Conservation (phyloP, 1,284 basidiomycete species). For the Sparassis latifolia region DNA sequence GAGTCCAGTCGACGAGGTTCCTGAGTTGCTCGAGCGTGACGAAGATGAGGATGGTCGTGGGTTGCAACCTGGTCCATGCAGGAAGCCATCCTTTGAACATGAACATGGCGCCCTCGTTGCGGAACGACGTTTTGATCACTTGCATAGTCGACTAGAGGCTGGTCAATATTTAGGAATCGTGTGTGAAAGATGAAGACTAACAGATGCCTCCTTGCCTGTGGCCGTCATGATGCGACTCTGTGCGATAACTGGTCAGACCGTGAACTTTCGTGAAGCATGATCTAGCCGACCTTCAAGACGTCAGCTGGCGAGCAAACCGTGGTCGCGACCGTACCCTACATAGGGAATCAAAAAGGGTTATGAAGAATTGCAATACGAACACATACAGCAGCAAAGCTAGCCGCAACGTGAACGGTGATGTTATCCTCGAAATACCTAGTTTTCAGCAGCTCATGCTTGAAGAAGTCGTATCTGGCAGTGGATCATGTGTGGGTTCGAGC, state of each 20-base stretch:
- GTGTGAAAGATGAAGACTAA: conserved; percentile 27
- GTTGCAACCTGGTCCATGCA: conserved; percentile 80
- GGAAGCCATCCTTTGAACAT: conserved; percentile 92
- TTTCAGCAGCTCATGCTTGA: conserved; percentile 76
- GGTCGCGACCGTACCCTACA: conserved; percentile 82
- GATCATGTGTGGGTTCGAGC: neutral
- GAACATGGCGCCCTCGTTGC: conserved; percentile 80
- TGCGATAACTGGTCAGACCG: neutral
- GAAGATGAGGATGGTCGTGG: conserved; percentile 82
- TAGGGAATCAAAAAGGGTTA: neutral
- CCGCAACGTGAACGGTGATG: conserved; percentile 75
- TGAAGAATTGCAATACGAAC: neutral
- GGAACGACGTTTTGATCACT: conserved; percentile 68
- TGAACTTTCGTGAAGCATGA: neutral
- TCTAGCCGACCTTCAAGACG: conserved; percentile 65
- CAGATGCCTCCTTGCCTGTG: conserved; percentile 69
- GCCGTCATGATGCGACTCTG: conserved; percentile 87
- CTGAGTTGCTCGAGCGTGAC: conserved; percentile 76
- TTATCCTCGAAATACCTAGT: conserved; percentile 73
- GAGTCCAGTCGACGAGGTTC: conserved; percentile 51
- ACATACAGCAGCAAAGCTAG: conserved; percentile 78
- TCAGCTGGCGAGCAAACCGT: conserved; percentile 94
- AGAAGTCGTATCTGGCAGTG: conserved; percentile 77
- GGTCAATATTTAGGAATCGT: neutral
- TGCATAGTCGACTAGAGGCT: conserved; percentile 52